Conservation (phyloP, 768 basidiomycete genomes). For the Trametes sanguinea region DNA sequence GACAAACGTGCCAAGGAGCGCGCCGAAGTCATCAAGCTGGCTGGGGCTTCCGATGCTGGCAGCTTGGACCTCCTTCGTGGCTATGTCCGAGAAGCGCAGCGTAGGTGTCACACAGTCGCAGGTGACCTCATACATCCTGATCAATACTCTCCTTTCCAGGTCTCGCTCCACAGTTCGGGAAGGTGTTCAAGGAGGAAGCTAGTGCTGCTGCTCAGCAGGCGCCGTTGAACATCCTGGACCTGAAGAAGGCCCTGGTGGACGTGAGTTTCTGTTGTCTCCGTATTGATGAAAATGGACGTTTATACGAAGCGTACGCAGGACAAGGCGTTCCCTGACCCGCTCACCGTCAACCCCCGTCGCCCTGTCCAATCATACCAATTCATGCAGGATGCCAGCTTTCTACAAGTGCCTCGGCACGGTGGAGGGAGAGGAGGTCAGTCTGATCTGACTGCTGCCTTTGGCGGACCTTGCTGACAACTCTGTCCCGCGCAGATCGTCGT, state of each 20-base stretch:
- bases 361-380: slow-evolving; percentile 34
- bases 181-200: slow-evolving; percentile 35
- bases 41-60: slow-evolving; percentile 34
- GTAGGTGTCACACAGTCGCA: slow-evolving; percentile 33
- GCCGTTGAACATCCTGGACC: slow-evolving; percentile 43
- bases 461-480: not conserved
- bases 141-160: slow-evolving; percentile 36
- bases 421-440: slow-evolving; percentile 39
- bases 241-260: slow-evolving; percentile 48
- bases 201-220: slow-evolving; percentile 41
- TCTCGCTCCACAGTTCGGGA: slow-evolving; percentile 43
- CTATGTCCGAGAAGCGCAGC: slow-evolving; percentile 55
- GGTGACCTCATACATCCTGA: not conserved
- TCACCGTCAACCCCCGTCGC: slow-evolving; percentile 42
- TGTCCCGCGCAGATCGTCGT: slow-evolving; percentile 28
- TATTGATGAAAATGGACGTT: no score
- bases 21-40: slow-evolving; percentile 40
- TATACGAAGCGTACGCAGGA: no score
- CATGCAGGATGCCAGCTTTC: slow-evolving; percentile 41
- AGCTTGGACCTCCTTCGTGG: slow-evolving; percentile 44
- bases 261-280: slow-evolving; percentile 26
- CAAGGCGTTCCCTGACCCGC: slow-evolving; percentile 41
- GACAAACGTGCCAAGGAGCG: slow-evolving; percentile 42
- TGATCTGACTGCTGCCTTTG: no score
- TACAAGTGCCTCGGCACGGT: slow-evolving; percentile 42